These are phyloP conservation scores for Gentiana dahurica DNA, from an alignment of 257 asterid species.

Conservation along the genomic window DNA sequence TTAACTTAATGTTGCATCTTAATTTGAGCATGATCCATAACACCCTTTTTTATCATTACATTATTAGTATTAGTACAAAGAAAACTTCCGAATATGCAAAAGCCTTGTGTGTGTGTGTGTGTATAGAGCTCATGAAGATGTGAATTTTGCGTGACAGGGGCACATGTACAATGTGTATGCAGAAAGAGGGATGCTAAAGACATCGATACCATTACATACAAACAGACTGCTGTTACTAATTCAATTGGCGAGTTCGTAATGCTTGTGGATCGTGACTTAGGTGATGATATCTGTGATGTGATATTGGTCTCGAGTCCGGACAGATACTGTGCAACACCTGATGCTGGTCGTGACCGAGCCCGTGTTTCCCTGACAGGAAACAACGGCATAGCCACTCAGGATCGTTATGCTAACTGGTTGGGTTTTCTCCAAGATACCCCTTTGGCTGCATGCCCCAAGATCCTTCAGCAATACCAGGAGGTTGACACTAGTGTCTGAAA, in stretches of 20 bases:
- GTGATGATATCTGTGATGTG: constrained; percentile 54
- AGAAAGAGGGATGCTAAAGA: constrained; percentile 13
- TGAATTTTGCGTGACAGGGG: constrained; percentile 26
- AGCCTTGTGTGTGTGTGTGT: too few species aligned
- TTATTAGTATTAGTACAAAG: too few species aligned
- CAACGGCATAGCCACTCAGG: constrained; percentile 54
- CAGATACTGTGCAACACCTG: constrained; percentile 31
- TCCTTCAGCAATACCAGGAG: constrained; percentile 59
- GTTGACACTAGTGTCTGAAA: constrained; percentile 22
- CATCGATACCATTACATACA: constrained; percentile 22
- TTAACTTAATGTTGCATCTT: too few species aligned
- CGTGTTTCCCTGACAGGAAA: constrained; percentile 56
- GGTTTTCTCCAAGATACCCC: constrained; percentile 41
- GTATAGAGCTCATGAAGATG: too few species aligned
- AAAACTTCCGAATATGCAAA: too few species aligned
- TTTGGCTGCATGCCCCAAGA: constrained; percentile 43
- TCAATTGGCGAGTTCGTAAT: constrained; percentile 43
- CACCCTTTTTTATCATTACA: too few species aligned
- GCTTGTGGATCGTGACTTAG: constrained; percentile 37
- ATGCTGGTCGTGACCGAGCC: constrained; percentile 60
- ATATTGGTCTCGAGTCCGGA: constrained; percentile 38
- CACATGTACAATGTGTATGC: constrained; percentile 49
- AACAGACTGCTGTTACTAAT: constrained; percentile 23
- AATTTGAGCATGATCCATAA: too few species aligned
- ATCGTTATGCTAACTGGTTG: constrained; percentile 52